A percentile compares a stretch with the other conserved stretches of the same genome.
Evolutionary conservation across 176 grass and related monocot species (phyloP).

Genomic region (Carex littledalei): DNA sequence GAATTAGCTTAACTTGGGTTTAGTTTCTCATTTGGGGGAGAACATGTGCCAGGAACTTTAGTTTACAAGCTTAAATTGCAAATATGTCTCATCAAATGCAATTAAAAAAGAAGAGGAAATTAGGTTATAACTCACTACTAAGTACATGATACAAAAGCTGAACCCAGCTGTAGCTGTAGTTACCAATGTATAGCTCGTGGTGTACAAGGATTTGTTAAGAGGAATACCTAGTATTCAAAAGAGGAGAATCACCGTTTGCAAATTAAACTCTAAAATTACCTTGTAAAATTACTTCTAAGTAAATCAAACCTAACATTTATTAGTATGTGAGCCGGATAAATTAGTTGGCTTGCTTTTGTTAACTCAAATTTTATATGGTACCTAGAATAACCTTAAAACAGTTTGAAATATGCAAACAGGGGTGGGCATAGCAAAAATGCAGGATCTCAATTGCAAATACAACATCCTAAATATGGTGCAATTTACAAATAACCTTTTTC

Average conservation of each 20-base stretch:
- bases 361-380: neutral
- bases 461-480: neutral
- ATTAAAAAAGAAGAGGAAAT: neutral
- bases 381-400: neutral
- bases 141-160: constrained; percentile 64
- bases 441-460: neutral
- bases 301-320: neutral
- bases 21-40: neutral
- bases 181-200: constrained; percentile 59
- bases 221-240: constrained; percentile 47
- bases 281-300: neutral
- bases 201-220: constrained; percentile 91
- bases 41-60: neutral
- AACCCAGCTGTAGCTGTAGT: constrained; percentile 68
- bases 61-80: neutral
- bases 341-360: neutral
- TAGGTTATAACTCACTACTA: constrained; percentile 38
- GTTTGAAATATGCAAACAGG: neutral
- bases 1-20: neutral
- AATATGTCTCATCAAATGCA: neutral
- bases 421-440: neutral
- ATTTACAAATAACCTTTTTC: neutral
- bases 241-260: neutral
- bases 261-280: neutral
- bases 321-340: neutral